Evolutionary conservation across 208 protist species (phyloP).

Genomic region (Crithidia expoeki): DNA sequence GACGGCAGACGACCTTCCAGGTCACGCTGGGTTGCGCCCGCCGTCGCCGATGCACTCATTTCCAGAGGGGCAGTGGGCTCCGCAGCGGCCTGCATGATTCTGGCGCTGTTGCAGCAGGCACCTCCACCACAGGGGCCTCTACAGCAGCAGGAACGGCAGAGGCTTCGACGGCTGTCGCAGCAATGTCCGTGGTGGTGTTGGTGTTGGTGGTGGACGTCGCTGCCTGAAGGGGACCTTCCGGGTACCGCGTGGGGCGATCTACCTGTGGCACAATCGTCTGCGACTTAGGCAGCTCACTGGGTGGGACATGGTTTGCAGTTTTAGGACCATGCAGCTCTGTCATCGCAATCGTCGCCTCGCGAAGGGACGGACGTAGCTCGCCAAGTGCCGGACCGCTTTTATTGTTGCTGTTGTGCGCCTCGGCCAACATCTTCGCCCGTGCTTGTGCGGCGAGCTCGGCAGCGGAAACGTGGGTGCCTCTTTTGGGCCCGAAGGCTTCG

Average conservation of each 20-base stretch:
- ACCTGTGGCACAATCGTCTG: constrained; percentile 11
- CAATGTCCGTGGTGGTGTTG: not conserved
- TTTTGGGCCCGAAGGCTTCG: constrained; percentile 26
- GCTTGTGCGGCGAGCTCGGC: constrained; percentile 10
- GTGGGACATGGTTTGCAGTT: constrained; percentile 11
- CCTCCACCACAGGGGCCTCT: not conserved
- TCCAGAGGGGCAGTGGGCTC: not conserved
- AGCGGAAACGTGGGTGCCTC: constrained; percentile 6
- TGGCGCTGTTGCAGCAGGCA: not conserved
- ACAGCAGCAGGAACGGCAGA: not conserved
- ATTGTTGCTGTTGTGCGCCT: not conserved
- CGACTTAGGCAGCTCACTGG: constrained; percentile 18
- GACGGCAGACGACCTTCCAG: constrained; percentile 15
- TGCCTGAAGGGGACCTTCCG: not conserved
- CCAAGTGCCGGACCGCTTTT: not conserved
- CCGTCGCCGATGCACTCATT: not conserved
- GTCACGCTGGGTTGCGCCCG: not conserved
- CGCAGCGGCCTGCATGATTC: not conserved
- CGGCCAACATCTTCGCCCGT: not conserved
- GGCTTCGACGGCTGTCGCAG: not conserved
- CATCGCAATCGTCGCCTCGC: constrained; percentile 24
- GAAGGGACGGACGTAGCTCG: constrained; percentile 5
- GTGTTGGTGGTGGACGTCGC: not conserved
- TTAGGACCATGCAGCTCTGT: constrained; percentile 30
- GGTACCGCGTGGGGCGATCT: constrained; percentile 7